These are phyloP conservation scores for Scheffersomyces lignicola DNA, from an alignment of 1,139 yeast genomes.

Conservation along the genomic window DNA sequence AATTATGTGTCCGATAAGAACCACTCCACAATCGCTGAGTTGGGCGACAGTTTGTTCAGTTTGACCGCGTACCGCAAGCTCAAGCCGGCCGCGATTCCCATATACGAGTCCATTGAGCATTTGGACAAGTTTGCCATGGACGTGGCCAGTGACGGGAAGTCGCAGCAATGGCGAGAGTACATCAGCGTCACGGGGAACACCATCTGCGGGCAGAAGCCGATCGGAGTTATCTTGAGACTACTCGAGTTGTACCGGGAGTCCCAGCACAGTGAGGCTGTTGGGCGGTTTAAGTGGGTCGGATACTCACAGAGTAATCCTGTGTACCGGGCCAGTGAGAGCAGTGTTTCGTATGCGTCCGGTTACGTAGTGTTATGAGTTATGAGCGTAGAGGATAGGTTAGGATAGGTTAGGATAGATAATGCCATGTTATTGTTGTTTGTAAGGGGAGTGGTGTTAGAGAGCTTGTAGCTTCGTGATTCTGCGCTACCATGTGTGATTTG, in stretches of 20 bases:
- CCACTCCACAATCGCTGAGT: constrained; percentile 13
- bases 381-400: too few relatives aligned
- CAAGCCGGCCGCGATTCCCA: constrained; percentile 35
- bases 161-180: constrained; percentile 64
- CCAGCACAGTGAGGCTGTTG: constrained; percentile 6
- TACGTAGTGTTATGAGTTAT: constrained; percentile 40
- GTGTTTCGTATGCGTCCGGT: constrained; percentile 92
- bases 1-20: constrained; percentile 44
- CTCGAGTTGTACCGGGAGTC: constrained; percentile 33
- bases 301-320: constrained; percentile 78
- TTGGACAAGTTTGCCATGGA: constrained; percentile 72
- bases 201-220: constrained; percentile 89
- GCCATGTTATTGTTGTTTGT: too few relatives aligned
- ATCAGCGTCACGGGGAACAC: constrained; percentile 76
- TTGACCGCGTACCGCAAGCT: constrained; percentile 13
- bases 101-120: constrained; percentile 69
- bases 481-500: too few relatives aligned
- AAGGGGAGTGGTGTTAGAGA: too few relatives aligned
- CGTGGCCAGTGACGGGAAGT: constrained; percentile 55
- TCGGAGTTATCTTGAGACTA: constrained; percentile 59
- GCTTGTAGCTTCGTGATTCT: too few relatives aligned
- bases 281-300: constrained; percentile 73
- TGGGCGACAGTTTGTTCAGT: constrained; percentile 16
- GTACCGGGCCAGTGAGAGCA: constrained; percentile 53
- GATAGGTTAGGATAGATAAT: too few relatives aligned